Base-by-base conservation (phyloP, 108 stramenopile species). In the Conticribra weissflogii region DNA sequence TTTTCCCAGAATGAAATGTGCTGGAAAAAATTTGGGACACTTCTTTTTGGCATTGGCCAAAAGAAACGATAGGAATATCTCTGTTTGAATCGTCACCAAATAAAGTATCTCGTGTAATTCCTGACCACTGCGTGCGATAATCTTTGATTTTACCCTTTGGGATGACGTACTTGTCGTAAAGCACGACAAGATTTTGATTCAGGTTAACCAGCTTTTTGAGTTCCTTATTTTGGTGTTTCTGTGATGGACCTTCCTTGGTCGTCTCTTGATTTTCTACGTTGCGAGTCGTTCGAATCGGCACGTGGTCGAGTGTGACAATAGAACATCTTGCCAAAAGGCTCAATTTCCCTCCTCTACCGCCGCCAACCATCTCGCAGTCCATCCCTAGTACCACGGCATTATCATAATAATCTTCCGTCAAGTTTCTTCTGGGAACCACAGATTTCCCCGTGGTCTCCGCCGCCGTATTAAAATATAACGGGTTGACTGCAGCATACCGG, bases 301-400 rank as follows among this genome's bases (percentile, higher is more conserved):
- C 59, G 34, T 45, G 62, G 23, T 66, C 68, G 23, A 82, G 51
- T 0, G 74, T 73, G 7, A 82, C 81, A 12, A 78, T 66, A 2
- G 76, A 78, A 41, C 81, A 82, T 25, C 81, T 21, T 27, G 74
- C 81, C 30, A 82, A 59, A 21, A 78, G n/a, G 34, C 81, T 82
- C 12, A 46, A 68, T 53, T 24, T 48, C 0, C 81, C 81, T 15
- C 63, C 66, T 62, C 66, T 58, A 2, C 81, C 81, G 15, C 72
- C 81, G 15, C 81, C 76, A 3, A 82, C 81, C 81, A 82, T 82
- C 68, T 82, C 81, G 33, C 81, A 82, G 52, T 82, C 81, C 24
- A 82, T 65, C 17, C 81, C 81, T 36, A 82, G 62, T 5, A 82
- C 72, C 16, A 31, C 32, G 24, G 63, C 62, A 22, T 76, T 57